Conservation (phyloP, 371 early-diverging fungal species). For the Actinomucor elegans region DNA sequence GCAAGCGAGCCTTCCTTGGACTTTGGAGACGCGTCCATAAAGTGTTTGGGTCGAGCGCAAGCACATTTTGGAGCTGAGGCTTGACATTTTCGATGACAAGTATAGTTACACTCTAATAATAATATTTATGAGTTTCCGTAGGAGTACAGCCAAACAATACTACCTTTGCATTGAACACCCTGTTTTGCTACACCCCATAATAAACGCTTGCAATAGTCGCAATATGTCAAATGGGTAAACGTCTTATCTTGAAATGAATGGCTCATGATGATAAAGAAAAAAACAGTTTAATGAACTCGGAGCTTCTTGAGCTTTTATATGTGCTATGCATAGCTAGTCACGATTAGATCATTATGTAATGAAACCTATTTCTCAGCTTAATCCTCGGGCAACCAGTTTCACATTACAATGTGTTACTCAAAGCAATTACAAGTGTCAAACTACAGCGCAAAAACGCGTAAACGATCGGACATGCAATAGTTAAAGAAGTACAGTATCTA, state of each 20-base stretch:
- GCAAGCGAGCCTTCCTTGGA: constrained; percentile 7
- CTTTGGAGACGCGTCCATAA: background rate
- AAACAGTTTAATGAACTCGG: background rate
- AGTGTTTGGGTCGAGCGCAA: constrained; percentile 32
- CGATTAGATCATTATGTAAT: too few relatives aligned
- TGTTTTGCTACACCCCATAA: constrained; percentile 24
- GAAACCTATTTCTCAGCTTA: too few relatives aligned
- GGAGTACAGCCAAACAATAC: too few relatives aligned
- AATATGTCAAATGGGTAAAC: constrained; percentile 19
- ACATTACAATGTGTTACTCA: too few relatives aligned
- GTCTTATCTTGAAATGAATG: constrained; percentile 21
- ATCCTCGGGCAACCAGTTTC: too few relatives aligned
- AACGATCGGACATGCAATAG: too few relatives aligned
- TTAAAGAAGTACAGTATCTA: too few relatives aligned
- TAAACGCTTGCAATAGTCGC: constrained; percentile 17
- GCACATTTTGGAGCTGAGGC: constrained; percentile 7
- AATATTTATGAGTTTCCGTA: background rate
- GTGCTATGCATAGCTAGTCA: too few relatives aligned
- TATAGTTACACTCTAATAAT: constrained; percentile 11
- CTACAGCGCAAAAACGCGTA: too few relatives aligned
- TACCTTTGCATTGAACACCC: constrained; percentile 25
- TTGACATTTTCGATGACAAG: constrained; percentile 18
- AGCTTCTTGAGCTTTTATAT: too few relatives aligned
- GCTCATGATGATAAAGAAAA: constrained; percentile 8
- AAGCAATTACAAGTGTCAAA: too few relatives aligned